Evolutionary conservation across 1,284 basidiomycete genomes (phyloP), one percentile per base, ranked within the genome.

Genomic region (Cutaneotrichosporon spelunceum): DNA sequence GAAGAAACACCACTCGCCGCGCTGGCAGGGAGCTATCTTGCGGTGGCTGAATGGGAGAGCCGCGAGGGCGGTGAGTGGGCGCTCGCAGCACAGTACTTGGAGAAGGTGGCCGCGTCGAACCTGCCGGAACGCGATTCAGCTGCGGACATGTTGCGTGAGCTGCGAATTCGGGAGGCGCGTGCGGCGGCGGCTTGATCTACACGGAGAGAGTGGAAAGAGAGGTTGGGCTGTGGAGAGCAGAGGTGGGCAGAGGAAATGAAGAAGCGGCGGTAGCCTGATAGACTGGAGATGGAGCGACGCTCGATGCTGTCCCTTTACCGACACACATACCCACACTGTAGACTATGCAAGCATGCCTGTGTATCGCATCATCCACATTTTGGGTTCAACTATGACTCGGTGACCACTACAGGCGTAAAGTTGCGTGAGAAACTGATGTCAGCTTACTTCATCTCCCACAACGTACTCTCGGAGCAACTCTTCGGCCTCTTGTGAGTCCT

Each of bases 11-110:
- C 86, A 34, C 84, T 86, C 1, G 83, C 84, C 64, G 88, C 91
- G 68, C 89, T 87, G 73, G 86, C 90, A 24, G 86, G 85, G 72
- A 91, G 88, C n/a, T 85, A 86, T 68, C 75, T 95, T 47, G 87
- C 87, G 66, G 87, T 93, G 30, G 90, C 91, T 9, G 86, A 89
- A 62, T 87, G 88, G 72, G 86, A 92, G 68, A 83, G 83, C 60
- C 80, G 84, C 53, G 86, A 85, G 16, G 49, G 50, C 8, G 72
- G 73, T 4, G 76, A 79, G 64, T 70, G 66, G 70, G 70, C 70
- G 3, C 60, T 79, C 50, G 78, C 77, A 5, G 70, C 70, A 33
- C 68, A 69, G 60, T 89, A 89, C 72, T 80, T 92, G 52, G 85
- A 89, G 61, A 82, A 81, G 53, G 85, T 93, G 29, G 86, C 89